Percentiles rank a stretch among this genome's conserved stretches.
Conservation (phyloP, 176 grass and related monocot genomes). For the Aegilops longissima region DNA sequence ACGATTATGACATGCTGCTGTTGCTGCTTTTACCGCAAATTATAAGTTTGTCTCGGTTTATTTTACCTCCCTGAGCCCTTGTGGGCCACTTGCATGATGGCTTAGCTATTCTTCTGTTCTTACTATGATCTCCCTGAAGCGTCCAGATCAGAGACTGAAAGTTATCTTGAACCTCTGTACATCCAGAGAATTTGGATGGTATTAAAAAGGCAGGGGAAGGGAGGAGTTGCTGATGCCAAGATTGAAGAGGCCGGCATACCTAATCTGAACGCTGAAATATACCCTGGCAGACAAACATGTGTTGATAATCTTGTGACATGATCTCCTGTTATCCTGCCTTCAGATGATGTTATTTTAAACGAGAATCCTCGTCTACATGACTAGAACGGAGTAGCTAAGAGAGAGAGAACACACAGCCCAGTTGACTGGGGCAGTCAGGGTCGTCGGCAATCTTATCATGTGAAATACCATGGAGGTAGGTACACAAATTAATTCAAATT, state of each 20-base stretch:
- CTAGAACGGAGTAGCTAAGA: not conserved
- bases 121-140: not conserved
- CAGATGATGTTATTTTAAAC: not conserved
- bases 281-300: not conserved
- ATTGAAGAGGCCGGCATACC: not conserved
- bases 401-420: not conserved
- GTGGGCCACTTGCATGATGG: not conserved
- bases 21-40: not conserved
- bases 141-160: not conserved
- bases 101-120: not conserved
- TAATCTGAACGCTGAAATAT: not conserved
- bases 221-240: not conserved
- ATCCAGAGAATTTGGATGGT: too few species aligned
- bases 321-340: not conserved
- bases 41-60: not conserved
- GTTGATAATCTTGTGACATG: not conserved
- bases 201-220: not conserved
- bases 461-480: not conserved
- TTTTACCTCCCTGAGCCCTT: not conserved
- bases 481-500: too few species aligned
- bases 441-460: not conserved
- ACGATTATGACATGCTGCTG: not conserved
- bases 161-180: not conserved
- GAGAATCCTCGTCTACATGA: not conserved
- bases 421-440: not conserved